phyloP scores from a whole-genome alignment of 2,329 filamentous ascomycete genomes.

The Mycosphaerelloides madeirae region DNA sequence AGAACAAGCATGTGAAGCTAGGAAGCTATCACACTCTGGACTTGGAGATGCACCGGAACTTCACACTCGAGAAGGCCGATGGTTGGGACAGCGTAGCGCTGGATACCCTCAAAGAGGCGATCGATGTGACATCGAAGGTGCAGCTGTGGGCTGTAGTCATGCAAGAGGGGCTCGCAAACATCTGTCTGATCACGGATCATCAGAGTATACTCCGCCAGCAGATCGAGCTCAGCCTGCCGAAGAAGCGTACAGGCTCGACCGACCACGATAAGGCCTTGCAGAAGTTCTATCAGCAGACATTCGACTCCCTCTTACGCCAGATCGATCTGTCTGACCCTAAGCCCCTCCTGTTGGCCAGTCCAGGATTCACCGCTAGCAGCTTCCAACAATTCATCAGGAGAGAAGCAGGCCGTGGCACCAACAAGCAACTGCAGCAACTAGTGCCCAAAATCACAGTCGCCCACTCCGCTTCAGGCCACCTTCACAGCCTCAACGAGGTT shows the following conservation, averaged over 20 bases:
- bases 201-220: conserved; percentile 70
- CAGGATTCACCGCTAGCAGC: conserved; percentile 76
- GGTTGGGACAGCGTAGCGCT: conserved; percentile 89
- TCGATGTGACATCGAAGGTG: conserved; percentile 72
- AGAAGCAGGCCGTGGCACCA: conserved; percentile 59
- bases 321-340: conserved; percentile 67
- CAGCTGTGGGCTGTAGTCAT: conserved; percentile 88
- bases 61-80: conserved; percentile 76
- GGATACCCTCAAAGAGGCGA: conserved; percentile 71
- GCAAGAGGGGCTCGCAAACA: conserved; percentile 81
- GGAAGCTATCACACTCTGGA: conserved; percentile 70
- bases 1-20: conserved; percentile 63
- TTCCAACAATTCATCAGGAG: conserved; percentile 71
- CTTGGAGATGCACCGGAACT: conserved; percentile 80
- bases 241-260: conserved; percentile 59
- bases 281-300: conserved; percentile 72
- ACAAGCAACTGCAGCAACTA: conserved; percentile 64
- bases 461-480: conserved; percentile 77
- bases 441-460: conserved; percentile 65
- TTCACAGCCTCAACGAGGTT: conserved; percentile 83
- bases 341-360: conserved; percentile 78
- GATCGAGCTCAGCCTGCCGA: conserved; percentile 62
- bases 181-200: conserved; percentile 75
- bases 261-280: conserved; percentile 57
- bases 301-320: conserved; percentile 70